Conservation (phyloP, 129 eudicot genomes). For the Escallonia herrerae region DNA sequence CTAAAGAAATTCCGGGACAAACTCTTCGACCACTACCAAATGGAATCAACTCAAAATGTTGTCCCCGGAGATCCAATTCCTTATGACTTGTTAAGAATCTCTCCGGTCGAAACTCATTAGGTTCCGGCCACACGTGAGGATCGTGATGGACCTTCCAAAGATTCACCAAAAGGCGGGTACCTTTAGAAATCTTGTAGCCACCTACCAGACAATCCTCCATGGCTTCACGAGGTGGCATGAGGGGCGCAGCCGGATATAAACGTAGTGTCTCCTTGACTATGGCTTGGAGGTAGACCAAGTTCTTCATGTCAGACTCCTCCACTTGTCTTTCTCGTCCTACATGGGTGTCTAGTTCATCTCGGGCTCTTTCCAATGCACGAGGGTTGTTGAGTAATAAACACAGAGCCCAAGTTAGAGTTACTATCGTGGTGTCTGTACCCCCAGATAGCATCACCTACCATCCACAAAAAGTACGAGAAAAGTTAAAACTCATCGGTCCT, state of each 20-base stretch:
- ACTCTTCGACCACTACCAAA: conserved; percentile 26
- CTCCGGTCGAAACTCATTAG: conserved; percentile 20
- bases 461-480: not conserved
- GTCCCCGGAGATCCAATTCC: conserved; percentile 20
- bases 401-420: conserved; percentile 16
- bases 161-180: conserved; percentile 20
- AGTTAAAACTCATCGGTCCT: too few relatives aligned
- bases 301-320: conserved; percentile 29
- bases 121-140: conserved; percentile 20
- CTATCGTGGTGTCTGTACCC: conserved; percentile 13
- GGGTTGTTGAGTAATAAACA: conserved; percentile 14
- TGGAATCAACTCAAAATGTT: conserved; percentile 20
- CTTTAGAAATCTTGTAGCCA: conserved; percentile 23
- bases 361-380: not conserved
- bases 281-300: conserved; percentile 25
- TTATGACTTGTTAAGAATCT: conserved; percentile 26
- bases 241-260: conserved; percentile 26
- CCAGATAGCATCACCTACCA: conserved; percentile 9
- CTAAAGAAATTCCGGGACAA: conserved; percentile 20
- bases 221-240: conserved; percentile 14
- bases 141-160: conserved; percentile 24
- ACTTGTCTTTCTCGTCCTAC: conserved; percentile 26
- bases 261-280: conserved; percentile 20
- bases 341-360: conserved; percentile 18
- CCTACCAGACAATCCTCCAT: conserved; percentile 20